Evolutionary conservation across 352 stramenopile species (phyloP), one percentile per base, ranked within the genome.

Genomic region (Blastocystis sp.): DNA sequence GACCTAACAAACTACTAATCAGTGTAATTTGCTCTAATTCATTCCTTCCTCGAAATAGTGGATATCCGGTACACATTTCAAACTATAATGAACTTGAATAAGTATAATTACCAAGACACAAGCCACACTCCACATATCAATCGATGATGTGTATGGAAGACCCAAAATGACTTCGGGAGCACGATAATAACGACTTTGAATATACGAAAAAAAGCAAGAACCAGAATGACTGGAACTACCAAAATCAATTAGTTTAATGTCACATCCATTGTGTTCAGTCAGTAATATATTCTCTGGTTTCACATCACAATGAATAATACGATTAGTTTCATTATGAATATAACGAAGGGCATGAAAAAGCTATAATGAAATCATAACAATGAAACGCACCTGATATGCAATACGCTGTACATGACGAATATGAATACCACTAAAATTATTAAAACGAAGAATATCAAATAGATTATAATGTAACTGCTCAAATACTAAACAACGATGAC

Each of bases 101-200:
- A 63, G 42, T 2, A 27, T 59, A 39, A 37, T 35, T 35, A 91
- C 92, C 14, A 95, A 86, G 46, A 96, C 93, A 86, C 93, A 95
- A 6, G 90, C 93, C 56, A 95, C 89, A 89, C 91, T 95, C 93
- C 93, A 96, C 92, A 95, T 95, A 85, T 96, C 93, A 80, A 96
- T 94, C 3, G 90, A 88, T 52, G 86, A 75, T 46, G 86, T 89
- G 88, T 95, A 95, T 1, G 88, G 67, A 14, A 93, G 89, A 0
- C 93, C 92, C 0, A 96, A 88, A 58, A 96, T 91, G 6, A 96
- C 93, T 78, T 96, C 93, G 0, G 93, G 93, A n/a, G 91, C 92
- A 7, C 93, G 91, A 86, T 96, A 96, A 87, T 95, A 95, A 0
- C 93, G 91, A 12, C 91, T 95, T 78, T 96, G 93, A 78, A 96